Evolutionary conservation across 202 grass and related monocot genomes (phyloP), one percentile per base, ranked within the genome.

Genomic region (Panicum virgatum): DNA sequence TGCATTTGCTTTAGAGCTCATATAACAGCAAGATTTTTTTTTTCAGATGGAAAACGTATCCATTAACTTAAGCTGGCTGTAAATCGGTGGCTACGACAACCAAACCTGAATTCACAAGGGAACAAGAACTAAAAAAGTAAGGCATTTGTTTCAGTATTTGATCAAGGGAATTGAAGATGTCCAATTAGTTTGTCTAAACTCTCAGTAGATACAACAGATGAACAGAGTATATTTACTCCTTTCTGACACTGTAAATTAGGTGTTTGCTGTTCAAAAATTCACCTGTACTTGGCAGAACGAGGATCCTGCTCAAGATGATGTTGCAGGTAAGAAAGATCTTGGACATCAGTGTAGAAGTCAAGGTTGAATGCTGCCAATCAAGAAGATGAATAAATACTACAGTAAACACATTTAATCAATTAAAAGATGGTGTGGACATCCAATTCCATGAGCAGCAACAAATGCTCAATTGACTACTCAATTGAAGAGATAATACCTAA

Each of bases 341-440:
- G 84, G 59, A 95, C 96, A 87, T 98, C 96, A 27, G 89, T 98
- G 69, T 98, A 98, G 91, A 88, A 98, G 14, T 93, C 91, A 82
- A 98, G 91, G 70, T 98, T 98, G 83, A 90, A 96, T 73, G 92
- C 92, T 98, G 89, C 44, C 52, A 83, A 89, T 32, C 23, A 89
- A 58, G 15, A 82, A 80, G 75, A 86, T 79, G 57, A 86, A 61
- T 67, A 73, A 69, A 51, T 69, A 84, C 72, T 6, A 83, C 6
- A 76, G 70, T 62, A 53, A 20, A 82, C n/a, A 66, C 2, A 68
- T 86, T 78, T 66, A 18, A 22, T 82, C 20, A 62, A 70, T 9
- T 73, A 82, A 69, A 73, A 73, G 25, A 44, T 69, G 43, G 23
- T 27, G 20, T 16, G 12, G 12, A 46, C 5, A 75, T 54, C 30